A percentile compares a stretch with the other conserved stretches of the same genome.
These are phyloP conservation scores for Lentinula lateritia DNA, from an alignment of 768 basidiomycete species.

Conservation along the genomic window DNA sequence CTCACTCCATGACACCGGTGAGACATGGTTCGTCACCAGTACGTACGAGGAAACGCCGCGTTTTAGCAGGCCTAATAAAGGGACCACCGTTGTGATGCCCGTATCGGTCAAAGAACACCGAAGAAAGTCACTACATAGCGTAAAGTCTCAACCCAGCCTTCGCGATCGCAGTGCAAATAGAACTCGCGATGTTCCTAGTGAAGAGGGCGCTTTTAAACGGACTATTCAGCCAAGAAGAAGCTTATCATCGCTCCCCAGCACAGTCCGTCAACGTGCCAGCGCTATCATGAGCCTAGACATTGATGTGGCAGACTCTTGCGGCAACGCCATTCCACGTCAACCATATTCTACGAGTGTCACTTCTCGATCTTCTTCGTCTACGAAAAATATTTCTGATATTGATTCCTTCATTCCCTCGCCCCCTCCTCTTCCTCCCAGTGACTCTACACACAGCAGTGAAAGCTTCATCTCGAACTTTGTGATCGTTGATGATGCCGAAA, in stretches of 20 bases:
- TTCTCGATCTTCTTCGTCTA: background rate
- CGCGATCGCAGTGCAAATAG: background rate
- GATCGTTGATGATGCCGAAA: background rate
- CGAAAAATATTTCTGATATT: background rate
- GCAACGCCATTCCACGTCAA: too few species aligned
- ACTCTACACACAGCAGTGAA: background rate
- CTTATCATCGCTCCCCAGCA: background rate
- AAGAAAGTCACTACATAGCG: background rate
- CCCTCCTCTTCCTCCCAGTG: background rate
- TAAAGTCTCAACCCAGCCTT: background rate
- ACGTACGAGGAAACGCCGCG: constrained; percentile 1
- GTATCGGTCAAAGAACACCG: background rate
- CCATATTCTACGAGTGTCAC: too few species aligned
- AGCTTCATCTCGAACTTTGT: background rate
- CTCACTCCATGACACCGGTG: background rate
- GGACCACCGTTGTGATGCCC: constrained; percentile 2
- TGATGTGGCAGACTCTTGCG: background rate
- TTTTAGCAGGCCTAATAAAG: background rate
- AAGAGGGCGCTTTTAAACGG: background rate
- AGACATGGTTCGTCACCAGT: background rate
- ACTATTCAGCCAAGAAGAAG: background rate
- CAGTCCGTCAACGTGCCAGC: background rate
- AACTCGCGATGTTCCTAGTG: background rate
- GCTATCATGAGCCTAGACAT: background rate
- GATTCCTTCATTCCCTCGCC: background rate